Evolutionary conservation across 208 protist species (phyloP).

Genomic region (Tetramitus jugosus): DNA sequence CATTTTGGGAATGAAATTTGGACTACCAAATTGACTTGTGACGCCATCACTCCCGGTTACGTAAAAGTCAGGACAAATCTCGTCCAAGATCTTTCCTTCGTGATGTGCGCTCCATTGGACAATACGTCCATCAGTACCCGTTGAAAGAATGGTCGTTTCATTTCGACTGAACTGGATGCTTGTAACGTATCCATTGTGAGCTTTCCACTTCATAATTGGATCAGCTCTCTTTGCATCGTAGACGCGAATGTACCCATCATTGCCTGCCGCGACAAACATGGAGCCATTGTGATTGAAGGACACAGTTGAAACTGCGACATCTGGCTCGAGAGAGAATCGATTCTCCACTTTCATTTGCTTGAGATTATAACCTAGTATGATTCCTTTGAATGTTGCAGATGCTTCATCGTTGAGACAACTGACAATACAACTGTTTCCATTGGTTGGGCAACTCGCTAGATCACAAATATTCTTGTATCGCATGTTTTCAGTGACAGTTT

Average conservation of each 20-base stretch:
- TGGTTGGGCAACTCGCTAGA: neutral
- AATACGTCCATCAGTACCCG: conserved; percentile 15
- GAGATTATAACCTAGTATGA: neutral
- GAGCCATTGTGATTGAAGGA: conserved; percentile 23
- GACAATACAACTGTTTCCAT: conserved; percentile 11
- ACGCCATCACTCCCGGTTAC: too few species aligned
- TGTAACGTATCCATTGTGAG: conserved; percentile 21
- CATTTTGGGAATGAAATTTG: too few species aligned
- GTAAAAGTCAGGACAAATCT: too few species aligned
- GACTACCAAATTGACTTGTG: too few species aligned
- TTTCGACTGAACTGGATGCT: conserved; percentile 23
- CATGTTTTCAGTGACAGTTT: neutral
- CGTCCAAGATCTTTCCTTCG: too few species aligned
- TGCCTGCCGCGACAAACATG: neutral
- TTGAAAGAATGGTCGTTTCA: conserved; percentile 26
- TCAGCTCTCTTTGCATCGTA: conserved; percentile 5
- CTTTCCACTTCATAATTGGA: conserved; percentile 24
- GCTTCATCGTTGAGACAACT: neutral
- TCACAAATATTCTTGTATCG: neutral
- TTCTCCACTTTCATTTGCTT: conserved; percentile 10
- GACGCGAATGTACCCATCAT: conserved; percentile 10
- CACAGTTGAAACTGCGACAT: neutral
- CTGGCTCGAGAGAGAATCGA: neutral
- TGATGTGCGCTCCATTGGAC: conserved; percentile 13
- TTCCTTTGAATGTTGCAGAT: neutral